Evolutionary conservation across 345 rosid species (phyloP).

Genomic region (Syzygium jambos): DNA sequence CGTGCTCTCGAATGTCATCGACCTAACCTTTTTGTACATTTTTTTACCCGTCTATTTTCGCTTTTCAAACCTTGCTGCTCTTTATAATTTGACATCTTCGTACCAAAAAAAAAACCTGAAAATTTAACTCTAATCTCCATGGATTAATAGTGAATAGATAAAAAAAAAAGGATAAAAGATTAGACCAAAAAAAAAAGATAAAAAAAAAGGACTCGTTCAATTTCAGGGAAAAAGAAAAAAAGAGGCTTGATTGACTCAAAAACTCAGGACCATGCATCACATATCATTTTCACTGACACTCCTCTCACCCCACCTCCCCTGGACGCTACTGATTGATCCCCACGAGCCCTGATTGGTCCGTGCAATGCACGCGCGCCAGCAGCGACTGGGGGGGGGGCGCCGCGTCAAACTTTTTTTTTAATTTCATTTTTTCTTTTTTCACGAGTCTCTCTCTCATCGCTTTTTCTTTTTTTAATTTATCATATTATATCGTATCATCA

Average conservation of each 20-base stretch:
- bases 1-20: too few species aligned
- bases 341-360: not conserved
- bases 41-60: too few species aligned
- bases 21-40: too few species aligned
- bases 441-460: not conserved
- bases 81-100: too few species aligned
- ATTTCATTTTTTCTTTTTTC: not conserved
- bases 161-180: too few species aligned
- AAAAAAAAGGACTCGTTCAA: not conserved
- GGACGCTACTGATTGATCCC: not conserved
- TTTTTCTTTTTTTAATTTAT: not conserved
- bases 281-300: not conserved
- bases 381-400: conserved; percentile 3
- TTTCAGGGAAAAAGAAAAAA: not conserved
- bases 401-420: too few species aligned
- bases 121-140: not conserved
- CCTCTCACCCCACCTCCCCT: not conserved
- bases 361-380: not conserved
- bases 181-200: too few species aligned
- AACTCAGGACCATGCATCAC: not conserved
- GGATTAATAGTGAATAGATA: not conserved
- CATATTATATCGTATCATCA: not conserved
- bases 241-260: not conserved
- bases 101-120: too few species aligned
- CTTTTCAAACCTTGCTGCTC: too few species aligned